Conservation (phyloP, 805 yeast genomes). For the Brettanomyces custersianus region DNA sequence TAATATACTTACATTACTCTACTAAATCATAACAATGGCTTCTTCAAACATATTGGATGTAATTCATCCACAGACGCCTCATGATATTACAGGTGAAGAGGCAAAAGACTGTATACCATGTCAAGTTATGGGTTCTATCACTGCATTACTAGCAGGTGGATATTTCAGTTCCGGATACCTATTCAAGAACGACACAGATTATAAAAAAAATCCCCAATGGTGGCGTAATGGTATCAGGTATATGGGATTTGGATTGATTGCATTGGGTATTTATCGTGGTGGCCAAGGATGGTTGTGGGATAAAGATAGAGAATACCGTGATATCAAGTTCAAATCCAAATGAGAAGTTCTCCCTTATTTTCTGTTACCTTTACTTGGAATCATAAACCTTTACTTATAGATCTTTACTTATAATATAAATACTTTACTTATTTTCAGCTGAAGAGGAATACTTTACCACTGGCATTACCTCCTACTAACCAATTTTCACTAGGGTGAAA, state of each 20-base stretch:
- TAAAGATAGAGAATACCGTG: conserved; percentile 21
- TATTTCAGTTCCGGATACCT: conserved; percentile 52
- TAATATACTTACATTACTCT: no score
- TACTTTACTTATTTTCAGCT: conserved; percentile 1
- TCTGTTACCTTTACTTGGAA: neutral
- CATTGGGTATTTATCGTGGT: conserved; percentile 54
- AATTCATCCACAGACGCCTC: conserved; percentile 35
- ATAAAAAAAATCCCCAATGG: conserved; percentile 42
- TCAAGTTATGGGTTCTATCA: conserved; percentile 52
- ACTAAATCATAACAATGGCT: conserved; percentile 10
- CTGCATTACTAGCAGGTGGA: conserved; percentile 51
- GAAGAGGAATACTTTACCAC: conserved; percentile 76
- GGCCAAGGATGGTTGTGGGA: conserved; percentile 56
- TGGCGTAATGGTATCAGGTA: conserved; percentile 50
- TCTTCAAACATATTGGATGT: conserved; percentile 43
- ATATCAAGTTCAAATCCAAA: conserved; percentile 8
- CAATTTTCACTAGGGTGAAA: conserved; percentile 85
- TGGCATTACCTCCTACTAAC: conserved; percentile 90
- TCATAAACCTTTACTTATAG: neutral
- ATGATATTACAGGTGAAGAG: conserved; percentile 32
- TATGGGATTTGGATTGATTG: conserved; percentile 45
- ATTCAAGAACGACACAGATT: conserved; percentile 32
- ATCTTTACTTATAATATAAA: neutral
- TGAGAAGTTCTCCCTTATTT: neutral
- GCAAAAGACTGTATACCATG: conserved; percentile 59